Evolutionary conservation across 768 basidiomycete genomes (phyloP).

Genomic region (Suillus paluster): DNA sequence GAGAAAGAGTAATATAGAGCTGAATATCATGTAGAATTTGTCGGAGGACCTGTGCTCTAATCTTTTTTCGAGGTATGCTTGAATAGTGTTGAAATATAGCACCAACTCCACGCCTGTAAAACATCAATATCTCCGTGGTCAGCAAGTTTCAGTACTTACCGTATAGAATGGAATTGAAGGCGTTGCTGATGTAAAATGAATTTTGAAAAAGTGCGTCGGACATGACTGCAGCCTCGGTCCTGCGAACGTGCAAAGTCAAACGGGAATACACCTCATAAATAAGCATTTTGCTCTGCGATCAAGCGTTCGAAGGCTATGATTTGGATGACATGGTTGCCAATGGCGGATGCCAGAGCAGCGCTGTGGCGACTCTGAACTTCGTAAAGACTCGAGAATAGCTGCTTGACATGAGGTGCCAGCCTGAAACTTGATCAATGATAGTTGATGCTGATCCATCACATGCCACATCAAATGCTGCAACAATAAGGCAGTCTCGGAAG

Average conservation of each 20-base stretch:
- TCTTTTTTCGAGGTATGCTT: conserved; percentile 14
- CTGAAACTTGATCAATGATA: no score
- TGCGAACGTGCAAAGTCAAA: neutral
- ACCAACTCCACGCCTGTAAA: conserved; percentile 28
- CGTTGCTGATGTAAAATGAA: conserved; percentile 20
- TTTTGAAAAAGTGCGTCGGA: conserved; percentile 16
- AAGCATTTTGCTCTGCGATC: neutral
- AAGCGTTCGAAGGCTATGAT: neutral
- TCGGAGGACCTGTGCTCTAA: conserved; percentile 8
- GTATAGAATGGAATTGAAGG: conserved; percentile 20
- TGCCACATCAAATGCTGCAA: neutral
- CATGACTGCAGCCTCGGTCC: conserved; percentile 2
- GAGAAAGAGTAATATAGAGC: conserved; percentile 32
- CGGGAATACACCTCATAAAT: neutral
- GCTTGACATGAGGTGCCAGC: neutral
- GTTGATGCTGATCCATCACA: neutral
- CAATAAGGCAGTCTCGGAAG: neutral
- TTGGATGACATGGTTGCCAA: neutral
- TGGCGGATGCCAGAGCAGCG: neutral
- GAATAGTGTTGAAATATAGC: conserved; percentile 30
- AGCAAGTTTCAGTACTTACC: conserved; percentile 4
- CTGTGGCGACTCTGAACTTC: neutral
- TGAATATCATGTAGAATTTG: conserved; percentile 29
- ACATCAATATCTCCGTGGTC: neutral
- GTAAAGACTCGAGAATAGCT: neutral